Percentiles rank a stretch among this genome's conserved stretches.
Evolutionary conservation across 768 basidiomycete genomes (phyloP).

Genomic region (Gyrodon lividus): DNA sequence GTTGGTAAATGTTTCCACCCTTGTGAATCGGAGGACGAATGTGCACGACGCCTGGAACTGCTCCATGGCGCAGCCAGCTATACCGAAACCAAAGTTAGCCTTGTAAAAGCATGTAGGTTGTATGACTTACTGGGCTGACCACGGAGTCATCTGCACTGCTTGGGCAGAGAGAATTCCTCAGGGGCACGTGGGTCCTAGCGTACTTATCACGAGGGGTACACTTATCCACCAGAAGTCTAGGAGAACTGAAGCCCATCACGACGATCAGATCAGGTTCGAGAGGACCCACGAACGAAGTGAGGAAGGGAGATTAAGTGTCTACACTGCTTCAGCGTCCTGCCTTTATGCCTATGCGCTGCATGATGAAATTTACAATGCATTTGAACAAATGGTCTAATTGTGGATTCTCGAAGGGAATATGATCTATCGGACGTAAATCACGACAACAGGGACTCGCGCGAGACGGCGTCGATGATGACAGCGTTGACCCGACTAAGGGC

Average conservation of each 20-base stretch:
- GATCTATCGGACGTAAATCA: conserved; percentile 27
- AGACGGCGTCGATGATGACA: not conserved
- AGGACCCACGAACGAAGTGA: not conserved
- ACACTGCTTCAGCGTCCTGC: conserved; percentile 2
- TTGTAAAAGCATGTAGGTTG: not conserved
- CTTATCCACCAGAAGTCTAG: conserved; percentile 33
- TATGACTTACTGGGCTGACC: conserved; percentile 19
- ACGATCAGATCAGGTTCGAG: conserved; percentile 2
- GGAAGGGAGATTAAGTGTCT: not conserved
- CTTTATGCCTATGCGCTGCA: conserved; percentile 21
- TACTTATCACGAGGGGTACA: conserved; percentile 35
- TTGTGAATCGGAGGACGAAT: conserved; percentile 33
- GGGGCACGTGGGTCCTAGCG: conserved; percentile 30
- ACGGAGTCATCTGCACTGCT: conserved; percentile 28
- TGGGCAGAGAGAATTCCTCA: conserved; percentile 25
- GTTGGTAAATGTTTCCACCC: conserved; percentile 34
- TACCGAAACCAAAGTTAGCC: conserved; percentile 1
- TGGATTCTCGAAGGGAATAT: conserved; percentile 8
- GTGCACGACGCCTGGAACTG: conserved; percentile 28
- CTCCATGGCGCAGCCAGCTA: conserved; percentile 19
- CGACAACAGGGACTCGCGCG: conserved; percentile 9
- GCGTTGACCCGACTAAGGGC: not conserved
- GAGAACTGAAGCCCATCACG: conserved; percentile 18
- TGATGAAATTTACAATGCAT: conserved; percentile 12
- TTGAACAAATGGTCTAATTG: conserved; percentile 17